Evolutionary conservation across 225 moss, liverwort and hornwort species (phyloP).

Genomic region (Climacium dendroides): DNA sequence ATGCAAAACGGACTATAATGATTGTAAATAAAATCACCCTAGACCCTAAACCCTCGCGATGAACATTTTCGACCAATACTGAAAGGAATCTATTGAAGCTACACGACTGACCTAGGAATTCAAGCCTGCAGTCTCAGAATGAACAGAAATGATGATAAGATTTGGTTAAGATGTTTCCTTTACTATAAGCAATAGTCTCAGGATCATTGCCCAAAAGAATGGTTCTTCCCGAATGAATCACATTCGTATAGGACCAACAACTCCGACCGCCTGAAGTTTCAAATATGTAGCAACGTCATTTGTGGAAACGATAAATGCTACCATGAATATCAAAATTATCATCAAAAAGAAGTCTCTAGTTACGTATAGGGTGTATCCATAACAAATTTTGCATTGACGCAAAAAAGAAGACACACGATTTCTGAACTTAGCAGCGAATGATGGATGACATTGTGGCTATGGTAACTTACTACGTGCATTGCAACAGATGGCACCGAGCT

Average conservation of each 20-base stretch:
- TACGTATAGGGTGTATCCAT: background rate
- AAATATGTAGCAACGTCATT: background rate
- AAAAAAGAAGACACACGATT: background rate
- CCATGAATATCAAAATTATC: background rate
- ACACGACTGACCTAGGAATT: too few species aligned
- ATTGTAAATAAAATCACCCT: background rate
- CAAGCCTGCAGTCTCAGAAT: background rate
- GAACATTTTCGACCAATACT: background rate
- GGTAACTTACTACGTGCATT: background rate
- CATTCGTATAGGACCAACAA: background rate
- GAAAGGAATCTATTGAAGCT: background rate
- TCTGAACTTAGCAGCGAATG: background rate
- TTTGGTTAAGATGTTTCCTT: background rate
- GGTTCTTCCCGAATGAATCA: background rate
- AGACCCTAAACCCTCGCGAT: background rate
- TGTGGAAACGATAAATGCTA: background rate
- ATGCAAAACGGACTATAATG: background rate
- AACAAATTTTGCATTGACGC: background rate
- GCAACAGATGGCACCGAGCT: background rate
- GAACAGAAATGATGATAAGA: background rate
- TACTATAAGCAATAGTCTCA: background rate
- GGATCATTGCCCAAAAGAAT: background rate
- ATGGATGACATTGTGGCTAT: background rate
- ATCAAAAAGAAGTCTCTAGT: background rate
- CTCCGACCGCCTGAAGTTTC: background rate